A percentile compares a stretch with the other conserved stretches of the same genome.
Evolutionary conservation across 768 basidiomycete species (phyloP).

Genomic region (Hemileccinum impolitum): DNA sequence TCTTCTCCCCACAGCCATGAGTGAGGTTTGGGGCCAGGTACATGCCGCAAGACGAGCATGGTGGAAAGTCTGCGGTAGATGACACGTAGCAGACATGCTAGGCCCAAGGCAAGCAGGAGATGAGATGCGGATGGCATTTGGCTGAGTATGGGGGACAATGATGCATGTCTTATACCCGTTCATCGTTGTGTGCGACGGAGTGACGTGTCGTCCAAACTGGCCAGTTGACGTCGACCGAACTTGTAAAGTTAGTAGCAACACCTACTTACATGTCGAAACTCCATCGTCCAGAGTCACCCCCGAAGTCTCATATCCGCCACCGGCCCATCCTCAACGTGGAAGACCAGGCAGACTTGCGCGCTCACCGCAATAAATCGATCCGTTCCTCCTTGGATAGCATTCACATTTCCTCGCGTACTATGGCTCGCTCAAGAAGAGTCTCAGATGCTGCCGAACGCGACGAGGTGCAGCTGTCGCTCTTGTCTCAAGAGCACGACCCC

Average conservation of each 20-base stretch:
- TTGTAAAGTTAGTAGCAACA: slow-evolving; percentile 4
- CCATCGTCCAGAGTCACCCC: slow-evolving; percentile 23
- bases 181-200: not conserved
- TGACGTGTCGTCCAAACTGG: slow-evolving; percentile 20
- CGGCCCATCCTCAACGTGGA: slow-evolving; percentile 38
- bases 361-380: slow-evolving; percentile 45
- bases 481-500: slow-evolving; percentile 53
- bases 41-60: slow-evolving; percentile 36
- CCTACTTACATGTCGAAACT: slow-evolving; percentile 19
- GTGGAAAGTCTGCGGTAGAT: slow-evolving; percentile 33
- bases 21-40: slow-evolving; percentile 49
- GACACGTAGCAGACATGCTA: slow-evolving; percentile 33
- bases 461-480: slow-evolving; percentile 58
- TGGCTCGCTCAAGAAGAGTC: slow-evolving; percentile 33
- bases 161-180: slow-evolving; percentile 8
- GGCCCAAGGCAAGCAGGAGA: slow-evolving; percentile 17
- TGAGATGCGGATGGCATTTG: slow-evolving; percentile 10
- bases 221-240: slow-evolving; percentile 4
- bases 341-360: slow-evolving; percentile 25
- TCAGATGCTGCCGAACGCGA: slow-evolving; percentile 38
- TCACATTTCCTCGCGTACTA: slow-evolving; percentile 52
- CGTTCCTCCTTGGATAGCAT: slow-evolving; percentile 59
- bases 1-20: slow-evolving; percentile 64
- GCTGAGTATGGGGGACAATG: not conserved
- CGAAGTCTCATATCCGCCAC: slow-evolving; percentile 30